Evolutionary conservation across 1,139 yeast genomes (phyloP).

Genomic region (Pichia sp.): DNA sequence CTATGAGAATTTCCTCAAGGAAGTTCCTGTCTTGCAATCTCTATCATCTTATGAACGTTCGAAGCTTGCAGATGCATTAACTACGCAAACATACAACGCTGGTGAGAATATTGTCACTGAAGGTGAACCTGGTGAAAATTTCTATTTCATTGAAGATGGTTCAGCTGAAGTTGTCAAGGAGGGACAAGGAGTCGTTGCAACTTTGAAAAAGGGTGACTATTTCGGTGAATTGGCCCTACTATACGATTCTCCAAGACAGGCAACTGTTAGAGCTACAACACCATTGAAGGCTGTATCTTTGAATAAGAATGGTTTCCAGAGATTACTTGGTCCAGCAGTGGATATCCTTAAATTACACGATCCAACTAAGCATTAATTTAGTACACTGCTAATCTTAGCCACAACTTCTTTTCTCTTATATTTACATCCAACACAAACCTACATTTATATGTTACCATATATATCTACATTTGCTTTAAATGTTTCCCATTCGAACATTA

Average conservation of each 20-base stretch:
- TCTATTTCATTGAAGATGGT: constrained; percentile 85
- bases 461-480: too few species aligned
- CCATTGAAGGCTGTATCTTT: constrained; percentile 82
- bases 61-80: constrained; percentile 90
- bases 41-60: constrained; percentile 81
- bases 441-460: too few species aligned
- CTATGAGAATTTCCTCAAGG: constrained; percentile 85
- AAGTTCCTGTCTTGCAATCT: constrained; percentile 69
- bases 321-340: constrained; percentile 90
- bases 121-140: constrained; percentile 90
- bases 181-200: constrained; percentile 53
- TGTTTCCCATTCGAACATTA: too few species aligned
- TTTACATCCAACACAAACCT: too few species aligned
- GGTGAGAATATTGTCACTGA: constrained; percentile 76
- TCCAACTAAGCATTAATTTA: constrained; percentile 51
- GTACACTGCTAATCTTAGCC: not conserved
- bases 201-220: constrained; percentile 75
- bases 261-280: constrained; percentile 76
- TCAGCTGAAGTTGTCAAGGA: constrained; percentile 64
- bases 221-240: constrained; percentile 94
- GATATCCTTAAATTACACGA: constrained; percentile 72
- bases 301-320: constrained; percentile 88
- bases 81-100: constrained; percentile 62
- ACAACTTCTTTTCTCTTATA: too few species aligned
- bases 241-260: constrained; percentile 90